Evolutionary conservation across 129 eudicot genomes (phyloP).

Genomic region (Tanacetum coccineum): DNA sequence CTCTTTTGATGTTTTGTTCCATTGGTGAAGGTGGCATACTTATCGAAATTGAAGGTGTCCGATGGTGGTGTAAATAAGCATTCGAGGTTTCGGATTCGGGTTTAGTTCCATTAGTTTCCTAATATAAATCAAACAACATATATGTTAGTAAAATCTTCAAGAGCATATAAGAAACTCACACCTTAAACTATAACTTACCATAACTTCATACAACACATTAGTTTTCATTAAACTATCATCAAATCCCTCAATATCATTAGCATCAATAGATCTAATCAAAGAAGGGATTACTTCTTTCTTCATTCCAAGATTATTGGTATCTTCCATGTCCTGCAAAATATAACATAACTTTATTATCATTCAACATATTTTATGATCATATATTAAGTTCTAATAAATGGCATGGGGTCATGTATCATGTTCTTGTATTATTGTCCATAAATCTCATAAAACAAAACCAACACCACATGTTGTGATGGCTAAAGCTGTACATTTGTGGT

Average conservation of each 20-base stretch:
- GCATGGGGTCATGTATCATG: neutral
- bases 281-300: constrained; percentile 40
- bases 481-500: neutral
- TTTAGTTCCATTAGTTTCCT: constrained; percentile 37
- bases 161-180: neutral
- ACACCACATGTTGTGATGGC: constrained; percentile 4
- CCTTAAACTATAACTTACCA: constrained; percentile 9
- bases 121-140: constrained; percentile 7
- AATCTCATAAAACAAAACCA: neutral
- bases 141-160: constrained; percentile 2
- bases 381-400: neutral
- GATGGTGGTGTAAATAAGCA: constrained; percentile 26
- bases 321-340: constrained; percentile 42
- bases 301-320: constrained; percentile 15
- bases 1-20: constrained; percentile 35
- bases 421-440: constrained; percentile 12
- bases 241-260: constrained; percentile 50
- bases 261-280: constrained; percentile 42
- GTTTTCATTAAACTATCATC: constrained; percentile 30
- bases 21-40: constrained; percentile 81
- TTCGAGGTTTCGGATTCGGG: constrained; percentile 17
- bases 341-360: constrained; percentile 10
- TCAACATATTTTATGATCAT: neutral
- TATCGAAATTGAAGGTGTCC: constrained; percentile 57
- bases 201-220: constrained; percentile 14